Evolutionary conservation across 1,284 basidiomycete genomes (phyloP).

Genomic region (Macrocystidia cucumis): DNA sequence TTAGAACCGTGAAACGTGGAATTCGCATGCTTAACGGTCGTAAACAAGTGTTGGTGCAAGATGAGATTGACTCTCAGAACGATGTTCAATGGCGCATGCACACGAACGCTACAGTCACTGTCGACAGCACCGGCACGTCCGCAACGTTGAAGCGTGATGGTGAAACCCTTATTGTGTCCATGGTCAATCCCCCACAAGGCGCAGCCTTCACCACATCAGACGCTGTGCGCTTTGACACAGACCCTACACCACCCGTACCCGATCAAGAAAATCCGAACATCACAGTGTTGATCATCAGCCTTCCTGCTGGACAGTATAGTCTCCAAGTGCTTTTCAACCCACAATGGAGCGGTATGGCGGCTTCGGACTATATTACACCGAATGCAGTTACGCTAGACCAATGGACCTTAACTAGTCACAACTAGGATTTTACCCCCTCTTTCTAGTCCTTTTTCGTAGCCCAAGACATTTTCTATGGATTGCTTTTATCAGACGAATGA

Average conservation of each 20-base stretch:
- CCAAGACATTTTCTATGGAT: too few relatives aligned
- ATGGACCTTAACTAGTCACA: conserved; percentile 75
- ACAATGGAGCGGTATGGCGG: conserved; percentile 76
- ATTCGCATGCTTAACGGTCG: conserved; percentile 84
- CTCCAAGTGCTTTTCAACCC: conserved; percentile 83
- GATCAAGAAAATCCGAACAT: conserved; percentile 79
- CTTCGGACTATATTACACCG: conserved; percentile 59
- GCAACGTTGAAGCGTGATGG: conserved; percentile 61
- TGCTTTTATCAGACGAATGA: too few relatives aligned
- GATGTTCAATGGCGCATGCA: conserved; percentile 90
- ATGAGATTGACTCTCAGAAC: conserved; percentile 63
- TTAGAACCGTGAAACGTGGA: conserved; percentile 73
- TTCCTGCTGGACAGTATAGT: conserved; percentile 66
- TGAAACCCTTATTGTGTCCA: conserved; percentile 48
- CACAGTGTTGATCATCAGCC: conserved; percentile 70
- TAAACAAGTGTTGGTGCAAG: conserved; percentile 87
- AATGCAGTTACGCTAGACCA: conserved; percentile 52
- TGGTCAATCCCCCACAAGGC: conserved; percentile 55
- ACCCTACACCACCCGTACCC: conserved; percentile 54
- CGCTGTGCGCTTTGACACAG: conserved; percentile 49
- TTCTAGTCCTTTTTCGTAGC: too few relatives aligned
- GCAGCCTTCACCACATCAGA: conserved; percentile 40
- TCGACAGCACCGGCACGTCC: conserved; percentile 37
- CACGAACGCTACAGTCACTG: conserved; percentile 58
- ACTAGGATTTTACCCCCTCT: conserved; percentile 25